Base-by-base conservation (phyloP, 805 yeast genomes). In the Danielia reshetovae region DNA sequence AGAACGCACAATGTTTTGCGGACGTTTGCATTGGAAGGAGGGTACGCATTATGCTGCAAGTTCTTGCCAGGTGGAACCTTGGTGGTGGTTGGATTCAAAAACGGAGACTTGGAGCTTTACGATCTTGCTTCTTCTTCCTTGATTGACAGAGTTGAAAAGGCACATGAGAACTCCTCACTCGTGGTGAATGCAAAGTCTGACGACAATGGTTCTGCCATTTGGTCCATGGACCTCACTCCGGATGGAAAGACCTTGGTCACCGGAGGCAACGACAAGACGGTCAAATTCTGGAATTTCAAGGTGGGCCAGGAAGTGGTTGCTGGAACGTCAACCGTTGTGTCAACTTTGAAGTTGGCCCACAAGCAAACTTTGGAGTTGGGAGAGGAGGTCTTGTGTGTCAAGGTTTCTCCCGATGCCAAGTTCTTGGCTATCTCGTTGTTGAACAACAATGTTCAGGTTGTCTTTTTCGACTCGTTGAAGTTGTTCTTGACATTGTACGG, bases 401-500 rank as follows among this genome's bases (percentile, higher is more conserved):
- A 71, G 45, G 71, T 90, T 14, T 85, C 96, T 0, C 87, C 95
- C 3, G 93, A 87, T 53, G 66, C 77, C 35, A 84, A 74, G 54
- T 77, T 70, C 40, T 60, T 93, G 36, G 95, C 97, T 4, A 83
- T 85, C 4, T 84, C 97, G 2, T 65, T 93, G 36, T 68, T 90
- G 46, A 96, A 93, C 57, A 88, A 83, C 56, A 93, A 96, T n/a
- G 96, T 93, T 29, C 94, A 93, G 61, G 93, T 93, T 13, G 87
- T 93, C 51, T 90, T 82, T 56, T 68, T 80, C 34, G 97, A 90
- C 54, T 70, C 94, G 10, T 70, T 89, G 57, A 93, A 90, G 62
- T 83, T 93, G 52, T 93, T 74, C 62, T 68, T 93, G 45, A 85
- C 90, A 52, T 68, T 93, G 40, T 93, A 93, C 52, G 99, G 99